Evolutionary conservation across 2,329 filamentous ascomycete genomes (phyloP).

Genomic region (Diaporthe citriasiana): DNA sequence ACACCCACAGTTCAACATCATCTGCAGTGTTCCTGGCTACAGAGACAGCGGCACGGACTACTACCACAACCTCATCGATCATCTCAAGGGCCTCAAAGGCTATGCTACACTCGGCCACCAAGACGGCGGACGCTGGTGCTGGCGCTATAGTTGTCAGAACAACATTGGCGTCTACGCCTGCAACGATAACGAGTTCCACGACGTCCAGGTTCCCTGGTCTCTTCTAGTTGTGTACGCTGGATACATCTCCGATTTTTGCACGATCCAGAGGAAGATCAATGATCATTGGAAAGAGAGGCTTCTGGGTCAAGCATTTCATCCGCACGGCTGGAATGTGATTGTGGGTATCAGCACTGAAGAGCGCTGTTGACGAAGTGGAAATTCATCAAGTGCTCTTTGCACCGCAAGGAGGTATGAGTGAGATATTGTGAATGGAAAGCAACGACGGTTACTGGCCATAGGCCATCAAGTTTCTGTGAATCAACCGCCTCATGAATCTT

Average conservation of each 20-base stretch:
- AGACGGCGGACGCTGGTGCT: slow-evolving; percentile 8
- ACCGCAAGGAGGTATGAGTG: not conserved
- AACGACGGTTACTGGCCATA: not conserved
- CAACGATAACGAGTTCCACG: slow-evolving; percentile 24
- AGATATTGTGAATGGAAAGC: not conserved
- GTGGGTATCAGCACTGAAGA: not conserved
- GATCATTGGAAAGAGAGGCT: not conserved
- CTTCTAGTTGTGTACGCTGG: slow-evolving; percentile 2
- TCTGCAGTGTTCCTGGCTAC: not conserved
- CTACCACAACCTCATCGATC: not conserved
- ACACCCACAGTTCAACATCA: not conserved
- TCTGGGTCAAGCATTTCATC: not conserved
- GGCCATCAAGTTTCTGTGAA: not conserved
- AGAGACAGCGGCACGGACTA: not conserved
- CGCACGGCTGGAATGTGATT: not conserved
- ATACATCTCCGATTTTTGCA: no score
- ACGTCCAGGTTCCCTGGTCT: slow-evolving; percentile 1
- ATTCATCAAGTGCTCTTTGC: not conserved
- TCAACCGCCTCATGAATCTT: not conserved
- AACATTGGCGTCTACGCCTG: slow-evolving; percentile 24
- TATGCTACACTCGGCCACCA: slow-evolving; percentile 18
- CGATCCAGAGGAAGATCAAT: not conserved
- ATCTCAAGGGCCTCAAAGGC: slow-evolving; percentile 5
- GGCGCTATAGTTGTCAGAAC: slow-evolving; percentile 6
- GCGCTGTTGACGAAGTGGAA: not conserved